Evolutionary conservation across 345 rosid genomes (phyloP).

Genomic region (Brassica nigra): DNA sequence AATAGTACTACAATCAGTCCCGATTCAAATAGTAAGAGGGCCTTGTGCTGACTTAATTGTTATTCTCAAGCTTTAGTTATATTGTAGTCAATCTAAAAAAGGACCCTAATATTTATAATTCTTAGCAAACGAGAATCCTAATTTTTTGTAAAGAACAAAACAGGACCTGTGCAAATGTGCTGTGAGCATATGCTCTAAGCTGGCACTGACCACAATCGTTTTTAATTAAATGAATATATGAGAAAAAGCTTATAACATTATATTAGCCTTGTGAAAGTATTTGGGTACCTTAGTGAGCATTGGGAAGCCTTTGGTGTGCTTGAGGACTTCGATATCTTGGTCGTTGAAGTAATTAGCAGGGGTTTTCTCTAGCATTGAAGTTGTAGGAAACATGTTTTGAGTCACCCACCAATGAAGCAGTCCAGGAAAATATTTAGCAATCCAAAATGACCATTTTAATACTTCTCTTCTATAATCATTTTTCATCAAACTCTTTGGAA

Average conservation of each 20-base stretch:
- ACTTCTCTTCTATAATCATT: slow-evolving; percentile 66
- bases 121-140: too few relatives aligned
- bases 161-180: too few relatives aligned
- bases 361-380: slow-evolving; percentile 56
- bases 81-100: too few relatives aligned
- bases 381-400: slow-evolving; percentile 62
- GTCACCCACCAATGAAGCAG: slow-evolving; percentile 78
- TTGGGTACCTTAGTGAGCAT: slow-evolving; percentile 72
- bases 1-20: background rate
- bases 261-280: background rate
- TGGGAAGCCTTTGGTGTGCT: slow-evolving; percentile 69
- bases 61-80: too few relatives aligned
- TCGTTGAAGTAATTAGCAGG: slow-evolving; percentile 59
- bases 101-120: too few relatives aligned
- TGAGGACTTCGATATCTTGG: slow-evolving; percentile 65
- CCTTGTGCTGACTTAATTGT: too few relatives aligned
- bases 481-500: slow-evolving; percentile 58
- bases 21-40: too few relatives aligned
- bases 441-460: slow-evolving; percentile 52
- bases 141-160: too few relatives aligned
- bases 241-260: background rate
- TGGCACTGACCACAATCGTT: background rate
- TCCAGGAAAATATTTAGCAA: slow-evolving; percentile 65
- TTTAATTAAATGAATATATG: background rate
- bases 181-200: too few relatives aligned